phyloP scores from a whole-genome alignment of 2,329 filamentous ascomycete genomes.

The Neonectria coccinea region DNA sequence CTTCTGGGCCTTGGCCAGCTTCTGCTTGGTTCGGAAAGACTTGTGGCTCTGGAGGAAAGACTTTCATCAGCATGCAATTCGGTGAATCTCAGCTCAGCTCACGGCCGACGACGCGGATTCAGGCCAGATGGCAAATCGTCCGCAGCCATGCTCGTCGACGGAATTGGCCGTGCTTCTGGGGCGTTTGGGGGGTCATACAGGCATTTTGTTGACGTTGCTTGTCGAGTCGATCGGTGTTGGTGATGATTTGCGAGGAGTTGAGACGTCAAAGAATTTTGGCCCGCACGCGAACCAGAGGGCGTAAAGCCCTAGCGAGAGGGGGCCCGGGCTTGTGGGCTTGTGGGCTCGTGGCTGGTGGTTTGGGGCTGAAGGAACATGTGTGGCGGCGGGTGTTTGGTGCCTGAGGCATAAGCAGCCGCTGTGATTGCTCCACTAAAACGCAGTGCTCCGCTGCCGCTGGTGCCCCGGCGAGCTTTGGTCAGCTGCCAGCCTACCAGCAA shows the following conservation, averaged over 20 bases:
- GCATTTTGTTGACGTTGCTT: constrained; percentile 56
- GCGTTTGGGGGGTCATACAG: constrained; percentile 49
- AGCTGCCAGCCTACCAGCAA: constrained; percentile 6
- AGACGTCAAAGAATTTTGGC: constrained; percentile 51
- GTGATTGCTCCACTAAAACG: not conserved
- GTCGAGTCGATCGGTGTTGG: constrained; percentile 53
- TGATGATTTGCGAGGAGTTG: constrained; percentile 49
- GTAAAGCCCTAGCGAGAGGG: constrained; percentile 53
- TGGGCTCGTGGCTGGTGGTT: constrained; percentile 37
- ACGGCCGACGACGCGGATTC: constrained; percentile 10
- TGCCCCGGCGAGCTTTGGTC: not conserved
- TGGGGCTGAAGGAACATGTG: constrained; percentile 32
- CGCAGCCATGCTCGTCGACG: constrained; percentile 24
- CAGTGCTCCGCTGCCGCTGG: too few relatives aligned
- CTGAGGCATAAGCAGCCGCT: constrained; percentile 28
- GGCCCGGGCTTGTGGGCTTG: constrained; percentile 27
- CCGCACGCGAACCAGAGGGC: constrained; percentile 48
- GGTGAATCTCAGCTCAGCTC: constrained; percentile 17
- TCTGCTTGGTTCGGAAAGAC: constrained; percentile 99
- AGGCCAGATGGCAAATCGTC: constrained; percentile 11
- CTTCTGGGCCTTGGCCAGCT: constrained; percentile 99
- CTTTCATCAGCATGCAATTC: constrained; percentile 42
- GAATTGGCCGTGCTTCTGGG: constrained; percentile 24
- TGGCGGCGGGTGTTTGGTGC: constrained; percentile 28
- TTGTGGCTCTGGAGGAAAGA: constrained; percentile 84